phyloP scores from a whole-genome alignment of 129 eudicot genomes.

The Flaveria brownii region DNA sequence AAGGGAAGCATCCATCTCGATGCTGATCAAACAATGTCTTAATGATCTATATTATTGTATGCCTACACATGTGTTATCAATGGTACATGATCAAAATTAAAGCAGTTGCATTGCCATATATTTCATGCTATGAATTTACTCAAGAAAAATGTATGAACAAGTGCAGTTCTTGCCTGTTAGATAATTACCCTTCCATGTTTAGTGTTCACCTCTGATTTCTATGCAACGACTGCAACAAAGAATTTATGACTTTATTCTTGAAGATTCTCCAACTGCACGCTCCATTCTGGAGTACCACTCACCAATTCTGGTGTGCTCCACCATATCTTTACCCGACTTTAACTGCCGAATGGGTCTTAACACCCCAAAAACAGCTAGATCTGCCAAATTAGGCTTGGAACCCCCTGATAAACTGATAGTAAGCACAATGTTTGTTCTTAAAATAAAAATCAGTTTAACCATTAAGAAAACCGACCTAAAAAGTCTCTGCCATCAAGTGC shows the following conservation, averaged over 20 bases:
- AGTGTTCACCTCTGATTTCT: background rate
- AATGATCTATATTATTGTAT: too few relatives aligned
- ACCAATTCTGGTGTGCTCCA: conserved; percentile 45
- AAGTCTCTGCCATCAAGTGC: conserved; percentile 56
- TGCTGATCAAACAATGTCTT: too few relatives aligned
- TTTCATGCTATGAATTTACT: too few relatives aligned
- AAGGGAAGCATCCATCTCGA: too few relatives aligned
- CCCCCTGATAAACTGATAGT: conserved; percentile 35
- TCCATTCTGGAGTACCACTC: conserved; percentile 49
- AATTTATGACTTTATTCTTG: conserved; percentile 40
- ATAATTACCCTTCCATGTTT: background rate
- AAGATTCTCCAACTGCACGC: conserved; percentile 42
- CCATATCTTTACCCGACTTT: conserved; percentile 45
- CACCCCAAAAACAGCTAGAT: conserved; percentile 46
- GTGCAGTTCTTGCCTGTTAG: background rate
- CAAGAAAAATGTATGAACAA: background rate
- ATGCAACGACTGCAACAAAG: background rate
- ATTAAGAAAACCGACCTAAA: conserved; percentile 35
- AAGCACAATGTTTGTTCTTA: conserved; percentile 1
- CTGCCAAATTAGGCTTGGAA: conserved; percentile 44
- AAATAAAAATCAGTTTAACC: background rate
- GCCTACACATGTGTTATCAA: too few relatives aligned
- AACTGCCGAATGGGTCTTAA: conserved; percentile 43
- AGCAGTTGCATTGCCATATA: too few relatives aligned
- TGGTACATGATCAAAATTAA: too few relatives aligned